Base-by-base conservation (phyloP, 176 grass and related monocot species). In the Rhynchospora pubera region DNA sequence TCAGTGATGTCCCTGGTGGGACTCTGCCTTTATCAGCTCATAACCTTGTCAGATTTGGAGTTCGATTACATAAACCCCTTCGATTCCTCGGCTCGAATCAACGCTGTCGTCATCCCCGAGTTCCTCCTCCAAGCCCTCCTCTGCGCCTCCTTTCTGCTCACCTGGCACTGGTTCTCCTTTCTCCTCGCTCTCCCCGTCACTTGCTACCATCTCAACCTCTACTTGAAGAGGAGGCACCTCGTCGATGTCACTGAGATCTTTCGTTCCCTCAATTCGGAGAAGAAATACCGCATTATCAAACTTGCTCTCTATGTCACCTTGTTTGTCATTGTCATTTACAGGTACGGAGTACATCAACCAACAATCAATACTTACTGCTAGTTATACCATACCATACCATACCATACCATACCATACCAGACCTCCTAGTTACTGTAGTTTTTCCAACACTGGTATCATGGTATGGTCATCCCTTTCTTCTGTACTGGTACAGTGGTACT, bases 211-310 rank as follows among this genome's bases (percentile, higher is more conserved):
- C 85, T 82, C 34, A 92, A 93, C 74, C 69, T 98, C 26, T 98
- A 87, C 85, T 88, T 89, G 87, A 90, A 85, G 39, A 72, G 69
- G 74, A 93, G 83, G 23, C 92, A 98, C 86, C 87, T 98, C 48
- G 80, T 98, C 50, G 96, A 98, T 91, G 96, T 98, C 44, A 98
- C 96, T 62, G 96, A 98, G 88, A 90, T 98, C 82, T 98, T 98
- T 57, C 84, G 90, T 50, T 59, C 85, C 34, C 67, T 94, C 47
- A 87, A 93, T 87, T 48, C 12, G 9, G 92, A 98, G 84, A 98
- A 98, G 87, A 98, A 94, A 79, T 93, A 94, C 84, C 65, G 96
- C 73, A 81, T 98, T 66, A 91, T 98, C 42, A 98, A 98, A 74
- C 96, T 98, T 83, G 83, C 85, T 62, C 87, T 93, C 73, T 98